phyloP scores from a whole-genome alignment of 2,329 filamentous ascomycete genomes.

The Ascomycota sp. region DNA sequence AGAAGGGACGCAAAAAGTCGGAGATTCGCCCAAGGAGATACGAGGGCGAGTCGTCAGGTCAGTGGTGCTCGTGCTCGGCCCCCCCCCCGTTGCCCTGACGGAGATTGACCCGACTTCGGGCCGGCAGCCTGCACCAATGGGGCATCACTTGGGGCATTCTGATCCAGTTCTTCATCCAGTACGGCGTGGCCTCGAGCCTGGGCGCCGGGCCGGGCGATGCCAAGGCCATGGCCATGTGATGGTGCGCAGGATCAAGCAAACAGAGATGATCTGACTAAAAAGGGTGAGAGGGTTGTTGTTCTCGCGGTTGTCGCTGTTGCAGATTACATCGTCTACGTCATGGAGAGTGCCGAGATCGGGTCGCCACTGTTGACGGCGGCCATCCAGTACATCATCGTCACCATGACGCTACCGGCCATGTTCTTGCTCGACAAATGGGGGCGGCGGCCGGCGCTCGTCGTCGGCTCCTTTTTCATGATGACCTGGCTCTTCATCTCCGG shows the following conservation, averaged over 20 bases:
- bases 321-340: conserved; percentile 39
- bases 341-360: conserved; percentile 34
- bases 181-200: conserved; percentile 32
- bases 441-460: conserved; percentile 32
- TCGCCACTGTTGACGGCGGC: conserved; percentile 37
- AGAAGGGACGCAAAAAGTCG: too few relatives aligned
- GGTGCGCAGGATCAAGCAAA: too few relatives aligned
- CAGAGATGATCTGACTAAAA: too few relatives aligned
- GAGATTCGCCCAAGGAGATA: conserved; percentile 38
- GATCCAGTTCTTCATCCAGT: conserved; percentile 47
- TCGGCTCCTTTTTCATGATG: conserved; percentile 37
- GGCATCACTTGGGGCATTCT: conserved; percentile 52
- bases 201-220: conserved; percentile 28
- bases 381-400: conserved; percentile 43
- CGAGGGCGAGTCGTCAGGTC: conserved; percentile 36
- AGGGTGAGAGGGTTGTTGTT: conserved; percentile 16
- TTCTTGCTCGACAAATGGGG: conserved; percentile 38
- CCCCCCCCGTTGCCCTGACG: too few relatives aligned
- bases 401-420: conserved; percentile 37
- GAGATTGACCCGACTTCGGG: background rate
- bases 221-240: too few relatives aligned
- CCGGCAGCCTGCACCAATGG: conserved; percentile 37
- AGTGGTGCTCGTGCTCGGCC: too few relatives aligned
- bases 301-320: too few relatives aligned
- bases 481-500: conserved; percentile 34